A percentile compares a stretch with the other conserved stretches of the same genome.
These are phyloP conservation scores for Aspergillus cejpii DNA, from an alignment of 2,329 filamentous ascomycete species.

Conservation along the genomic window DNA sequence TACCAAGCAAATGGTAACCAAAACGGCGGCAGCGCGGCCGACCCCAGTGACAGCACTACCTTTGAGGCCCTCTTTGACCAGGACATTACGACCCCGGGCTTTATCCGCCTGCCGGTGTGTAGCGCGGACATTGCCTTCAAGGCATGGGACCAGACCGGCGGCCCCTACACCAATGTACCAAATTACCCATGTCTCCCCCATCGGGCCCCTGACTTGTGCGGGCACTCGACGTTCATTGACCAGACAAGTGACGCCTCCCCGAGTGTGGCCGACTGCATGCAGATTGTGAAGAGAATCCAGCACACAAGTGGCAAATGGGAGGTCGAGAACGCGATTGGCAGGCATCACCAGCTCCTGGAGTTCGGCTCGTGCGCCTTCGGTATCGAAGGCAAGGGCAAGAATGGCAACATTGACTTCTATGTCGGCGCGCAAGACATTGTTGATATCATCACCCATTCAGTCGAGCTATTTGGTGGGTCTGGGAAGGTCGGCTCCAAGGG, in stretches of 20 bases:
- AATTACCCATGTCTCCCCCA: constrained; percentile 34
- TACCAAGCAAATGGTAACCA: constrained; percentile 2
- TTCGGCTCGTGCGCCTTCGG: constrained; percentile 32
- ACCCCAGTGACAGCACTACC: neutral
- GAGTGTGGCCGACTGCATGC: constrained; percentile 29
- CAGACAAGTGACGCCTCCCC: constrained; percentile 33
- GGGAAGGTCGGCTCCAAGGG: constrained; percentile 35
- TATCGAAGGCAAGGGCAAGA: constrained; percentile 19
- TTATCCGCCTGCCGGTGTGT: constrained; percentile 4
- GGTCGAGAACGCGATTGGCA: constrained; percentile 10
- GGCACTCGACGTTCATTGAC: constrained; percentile 29
- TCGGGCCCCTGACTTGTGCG: constrained; percentile 1
- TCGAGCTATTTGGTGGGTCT: constrained; percentile 24
- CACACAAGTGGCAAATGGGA: constrained; percentile 15
- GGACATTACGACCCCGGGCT: constrained; percentile 8
- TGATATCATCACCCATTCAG: constrained; percentile 30
- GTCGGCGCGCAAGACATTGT: constrained; percentile 31
- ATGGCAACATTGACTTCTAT: constrained; percentile 26
- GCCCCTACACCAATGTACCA: neutral
- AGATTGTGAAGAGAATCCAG: constrained; percentile 33
- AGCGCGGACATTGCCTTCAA: constrained; percentile 2
- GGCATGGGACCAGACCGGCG: neutral
- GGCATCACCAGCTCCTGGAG: constrained; percentile 21
- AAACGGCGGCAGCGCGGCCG: constrained; percentile 3
- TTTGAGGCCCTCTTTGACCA: constrained; percentile 4